These are phyloP conservation scores for Leccinum solheimii DNA, from an alignment of 1,284 basidiomycete species.

Conservation along the genomic window DNA sequence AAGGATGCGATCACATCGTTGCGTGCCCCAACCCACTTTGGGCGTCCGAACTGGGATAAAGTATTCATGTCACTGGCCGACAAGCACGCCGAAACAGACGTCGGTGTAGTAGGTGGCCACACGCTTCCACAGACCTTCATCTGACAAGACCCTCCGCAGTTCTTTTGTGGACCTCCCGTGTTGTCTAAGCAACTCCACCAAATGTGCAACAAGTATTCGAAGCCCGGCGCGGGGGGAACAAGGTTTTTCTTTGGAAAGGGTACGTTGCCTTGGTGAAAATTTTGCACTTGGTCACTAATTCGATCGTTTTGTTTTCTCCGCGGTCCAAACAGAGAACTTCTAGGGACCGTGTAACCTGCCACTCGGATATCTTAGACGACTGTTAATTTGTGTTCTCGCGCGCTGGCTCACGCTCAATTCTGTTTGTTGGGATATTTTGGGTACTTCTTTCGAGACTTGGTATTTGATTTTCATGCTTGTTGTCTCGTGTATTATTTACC, in stretches of 20 bases:
- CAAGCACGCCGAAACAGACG: slow-evolving; percentile 82
- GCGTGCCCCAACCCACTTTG: slow-evolving; percentile 89
- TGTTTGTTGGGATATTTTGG: not conserved
- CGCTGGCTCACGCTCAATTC: slow-evolving; percentile 6
- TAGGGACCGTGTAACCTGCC: slow-evolving; percentile 4
- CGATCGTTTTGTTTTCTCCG: not conserved
- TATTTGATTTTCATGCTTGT: not conserved
- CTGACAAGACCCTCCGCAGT: slow-evolving; percentile 39
- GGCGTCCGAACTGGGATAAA: slow-evolving; percentile 88
- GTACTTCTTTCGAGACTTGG: not conserved
- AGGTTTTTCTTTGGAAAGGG: slow-evolving; percentile 89
- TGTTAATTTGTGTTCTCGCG: not conserved
- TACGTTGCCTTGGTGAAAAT: slow-evolving; percentile 19
- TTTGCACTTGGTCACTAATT: slow-evolving; percentile 2
- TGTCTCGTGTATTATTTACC: slow-evolving; percentile 1
- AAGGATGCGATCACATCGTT: slow-evolving; percentile 85
- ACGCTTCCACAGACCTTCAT: not conserved
- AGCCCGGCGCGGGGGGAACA: slow-evolving; percentile 70
- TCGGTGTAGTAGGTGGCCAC: slow-evolving; percentile 65
- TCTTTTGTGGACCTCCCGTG: slow-evolving; percentile 78
- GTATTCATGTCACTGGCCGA: slow-evolving; percentile 75
- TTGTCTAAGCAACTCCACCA: slow-evolving; percentile 71
- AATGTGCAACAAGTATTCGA: slow-evolving; percentile 85
- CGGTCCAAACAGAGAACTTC: slow-evolving; percentile 27
- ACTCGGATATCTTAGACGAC: not conserved